Evolutionary conservation across 2,329 filamentous ascomycete genomes (phyloP).

Genomic region (Paraphaeosphaeria sporulosa): DNA sequence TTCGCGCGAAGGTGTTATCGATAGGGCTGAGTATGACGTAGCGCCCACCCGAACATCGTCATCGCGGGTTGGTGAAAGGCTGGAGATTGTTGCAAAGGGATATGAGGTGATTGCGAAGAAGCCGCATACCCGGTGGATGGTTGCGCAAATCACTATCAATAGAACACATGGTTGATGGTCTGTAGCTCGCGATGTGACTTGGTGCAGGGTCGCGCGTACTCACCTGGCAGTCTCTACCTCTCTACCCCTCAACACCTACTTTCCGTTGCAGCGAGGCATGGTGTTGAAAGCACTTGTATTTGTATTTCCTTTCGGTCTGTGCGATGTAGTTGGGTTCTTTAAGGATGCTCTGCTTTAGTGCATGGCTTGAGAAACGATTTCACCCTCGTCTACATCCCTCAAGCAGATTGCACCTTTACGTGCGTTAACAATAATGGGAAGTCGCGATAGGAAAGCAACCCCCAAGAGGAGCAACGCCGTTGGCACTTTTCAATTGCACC

Average conservation of each 20-base stretch:
- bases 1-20: conserved; percentile 1
- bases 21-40: background rate
- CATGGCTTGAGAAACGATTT: too few species aligned
- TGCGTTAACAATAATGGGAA: too few species aligned
- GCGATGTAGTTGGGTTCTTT: background rate
- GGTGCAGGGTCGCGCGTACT: background rate
- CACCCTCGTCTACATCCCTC: too few species aligned
- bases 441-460: too few species aligned
- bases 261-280: background rate
- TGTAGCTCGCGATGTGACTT: background rate
- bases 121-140: background rate
- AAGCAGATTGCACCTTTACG: too few species aligned
- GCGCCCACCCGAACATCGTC: conserved; percentile 5
- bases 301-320: too few species aligned
- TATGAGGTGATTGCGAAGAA: background rate
- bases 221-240: background rate
- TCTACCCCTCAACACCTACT: background rate
- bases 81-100: conserved; percentile 6
- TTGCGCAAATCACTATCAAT: background rate
- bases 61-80: background rate
- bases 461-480: too few species aligned
- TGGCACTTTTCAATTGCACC: background rate
- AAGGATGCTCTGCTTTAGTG: background rate
- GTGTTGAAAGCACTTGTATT: background rate
- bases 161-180: background rate